phyloP scores from a whole-genome alignment of 1,284 basidiomycete genomes.

The Cerioporus squamosus region DNA sequence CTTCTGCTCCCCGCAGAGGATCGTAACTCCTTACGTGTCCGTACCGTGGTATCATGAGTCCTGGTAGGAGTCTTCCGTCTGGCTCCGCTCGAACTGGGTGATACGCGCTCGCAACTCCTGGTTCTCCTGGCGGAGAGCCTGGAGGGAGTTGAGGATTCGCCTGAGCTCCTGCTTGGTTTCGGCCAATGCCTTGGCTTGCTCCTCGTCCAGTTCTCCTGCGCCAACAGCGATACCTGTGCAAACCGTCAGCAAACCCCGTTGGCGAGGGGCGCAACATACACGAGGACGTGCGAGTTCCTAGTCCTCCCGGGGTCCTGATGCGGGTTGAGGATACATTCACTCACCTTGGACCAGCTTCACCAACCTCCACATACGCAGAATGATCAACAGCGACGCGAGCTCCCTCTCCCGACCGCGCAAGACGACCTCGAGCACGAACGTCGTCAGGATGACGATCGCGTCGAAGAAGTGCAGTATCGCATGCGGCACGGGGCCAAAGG shows the following conservation, averaged over 20 bases:
- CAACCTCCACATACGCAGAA: slow-evolving; percentile 78
- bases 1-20: not conserved
- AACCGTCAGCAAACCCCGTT: not conserved
- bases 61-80: not conserved
- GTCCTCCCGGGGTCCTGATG: not conserved
- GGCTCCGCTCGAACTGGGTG: slow-evolving; percentile 15
- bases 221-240: slow-evolving; percentile 69
- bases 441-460: slow-evolving; percentile 67
- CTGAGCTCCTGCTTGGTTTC: slow-evolving; percentile 53
- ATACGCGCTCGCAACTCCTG: slow-evolving; percentile 41
- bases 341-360: slow-evolving; percentile 79
- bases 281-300: not conserved
- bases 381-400: slow-evolving; percentile 68
- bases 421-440: slow-evolving; percentile 72
- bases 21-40: too few species aligned
- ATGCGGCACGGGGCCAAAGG: slow-evolving; percentile 54
- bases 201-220: slow-evolving; percentile 71
- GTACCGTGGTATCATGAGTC: not conserved
- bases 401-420: slow-evolving; percentile 71
- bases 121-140: slow-evolving; percentile 42
- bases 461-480: slow-evolving; percentile 74
- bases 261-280: not conserved
- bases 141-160: slow-evolving; percentile 38
- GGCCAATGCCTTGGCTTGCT: slow-evolving; percentile 49
- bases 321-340: not conserved